phyloP scores from a whole-genome alignment of 176 grass and related monocot species.

The Eragrostis curvula region DNA sequence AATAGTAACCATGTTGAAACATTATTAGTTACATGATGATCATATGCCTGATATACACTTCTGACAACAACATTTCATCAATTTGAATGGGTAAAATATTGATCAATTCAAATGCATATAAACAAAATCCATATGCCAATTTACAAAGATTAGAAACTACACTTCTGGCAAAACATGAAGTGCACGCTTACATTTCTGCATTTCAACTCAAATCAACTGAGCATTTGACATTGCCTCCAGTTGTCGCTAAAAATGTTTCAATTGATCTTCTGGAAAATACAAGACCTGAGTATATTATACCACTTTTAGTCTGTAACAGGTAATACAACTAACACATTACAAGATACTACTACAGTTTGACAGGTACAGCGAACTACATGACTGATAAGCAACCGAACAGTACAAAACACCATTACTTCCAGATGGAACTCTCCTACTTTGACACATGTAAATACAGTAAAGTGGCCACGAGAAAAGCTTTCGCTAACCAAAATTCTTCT shows the following conservation, averaged over 20 bases:
- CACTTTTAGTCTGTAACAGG: background rate
- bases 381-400: background rate
- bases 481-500: conserved; percentile 10
- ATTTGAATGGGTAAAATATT: no score
- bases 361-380: conserved; percentile 37
- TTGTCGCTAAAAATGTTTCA: background rate
- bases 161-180: no score
- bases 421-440: conserved; percentile 17
- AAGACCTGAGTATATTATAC: background rate
- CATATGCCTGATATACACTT: no score
- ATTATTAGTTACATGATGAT: no score
- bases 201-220: no score
- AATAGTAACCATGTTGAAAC: no score
- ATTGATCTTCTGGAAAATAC: background rate
- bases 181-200: no score
- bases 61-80: no score
- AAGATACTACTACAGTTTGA: conserved; percentile 35
- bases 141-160: no score
- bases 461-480: conserved; percentile 5
- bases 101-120: no score
- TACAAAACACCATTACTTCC: conserved; percentile 13
- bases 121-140: no score
- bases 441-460: conserved; percentile 33
- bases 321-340: conserved; percentile 44
- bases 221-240: no score